Evolutionary conservation across 2,329 filamentous ascomycete species (phyloP), one percentile per base, ranked within the genome.

Genomic region (Zymoseptoria passerinii): DNA sequence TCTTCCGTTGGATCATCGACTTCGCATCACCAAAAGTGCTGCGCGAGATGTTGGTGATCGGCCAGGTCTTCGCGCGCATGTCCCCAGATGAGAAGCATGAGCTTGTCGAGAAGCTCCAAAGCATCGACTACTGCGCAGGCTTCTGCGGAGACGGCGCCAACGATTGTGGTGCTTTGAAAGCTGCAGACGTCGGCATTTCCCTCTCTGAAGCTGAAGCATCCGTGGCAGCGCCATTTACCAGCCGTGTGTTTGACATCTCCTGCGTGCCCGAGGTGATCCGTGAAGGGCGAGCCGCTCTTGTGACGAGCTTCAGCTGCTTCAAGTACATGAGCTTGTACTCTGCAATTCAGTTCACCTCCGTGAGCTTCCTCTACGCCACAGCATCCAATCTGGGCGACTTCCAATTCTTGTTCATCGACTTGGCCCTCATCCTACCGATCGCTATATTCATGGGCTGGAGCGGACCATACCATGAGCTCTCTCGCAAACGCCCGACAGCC

Each of bases 321-420:
- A 99, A 97, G 78, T 99, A 95, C 76, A 99, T 99, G 95, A 95
- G 89, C 67, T 76, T 99, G 64, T 99, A 99, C 78, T 97, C 92
- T 2, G 92, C 94, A n/a, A 99, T 99, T 65, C 94, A 99, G 73
- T 99, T 99, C 77, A 95, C 90, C 7, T 90, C 90, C 0, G 95
- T 99, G 69, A 95, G 89, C 80, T 96, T 99, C 71, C 81, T 99
- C 16, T 99, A 99, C 73, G 89, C 91, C 6, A 91, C 86, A 7
- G 95, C 89, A 9, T 95, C 90, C 8, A 99, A 99, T 71, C 79
- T 99, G 5, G 95, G 94, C 53, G 94, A 99, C 73, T 97, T 99
- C 71, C 94, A 97, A 79, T 99, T 96, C 72, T 80, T 99, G 3
- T 97, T 92, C 74, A 97, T 99, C 69, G 94, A 99, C 68, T 80